Evolutionary conservation across 305 asterid genomes (phyloP).

Genomic region (Fraxinus platypoda): DNA sequence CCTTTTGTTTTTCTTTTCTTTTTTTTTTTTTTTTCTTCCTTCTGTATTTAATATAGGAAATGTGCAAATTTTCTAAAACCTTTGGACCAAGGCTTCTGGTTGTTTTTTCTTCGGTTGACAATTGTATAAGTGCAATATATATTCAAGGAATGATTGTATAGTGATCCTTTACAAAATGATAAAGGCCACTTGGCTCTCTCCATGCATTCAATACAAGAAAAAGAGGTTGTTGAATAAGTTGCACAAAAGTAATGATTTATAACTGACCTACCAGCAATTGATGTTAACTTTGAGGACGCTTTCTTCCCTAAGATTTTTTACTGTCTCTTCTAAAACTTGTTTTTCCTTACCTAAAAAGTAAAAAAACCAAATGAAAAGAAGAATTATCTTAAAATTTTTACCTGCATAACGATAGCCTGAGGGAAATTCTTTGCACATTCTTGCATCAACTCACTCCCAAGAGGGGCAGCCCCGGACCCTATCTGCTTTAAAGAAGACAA

Average conservation of each 20-base stretch:
- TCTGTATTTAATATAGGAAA: neutral
- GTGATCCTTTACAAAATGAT: neutral
- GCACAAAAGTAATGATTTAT: neutral
- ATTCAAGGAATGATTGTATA: neutral
- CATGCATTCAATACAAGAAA: neutral
- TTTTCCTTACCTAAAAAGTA: neutral
- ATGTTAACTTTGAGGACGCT: neutral
- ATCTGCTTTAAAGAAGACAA: constrained; percentile 64
- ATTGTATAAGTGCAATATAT: neutral
- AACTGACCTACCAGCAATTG: neutral
- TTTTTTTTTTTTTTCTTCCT: neutral
- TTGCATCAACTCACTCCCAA: constrained; percentile 82
- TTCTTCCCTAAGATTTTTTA: neutral
- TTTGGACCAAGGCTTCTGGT: neutral
- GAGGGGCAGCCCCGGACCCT: constrained; percentile 96
- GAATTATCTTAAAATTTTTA: constrained; percentile 8
- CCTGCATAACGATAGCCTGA: constrained; percentile 69
- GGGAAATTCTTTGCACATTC: constrained; percentile 90
- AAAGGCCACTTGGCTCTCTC: neutral
- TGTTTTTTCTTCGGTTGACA: neutral
- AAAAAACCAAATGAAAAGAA: neutral
- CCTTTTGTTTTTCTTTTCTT: neutral
- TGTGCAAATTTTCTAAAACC: neutral
- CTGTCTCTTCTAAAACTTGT: neutral
- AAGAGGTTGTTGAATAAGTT: neutral